Evolutionary conservation across 2,329 filamentous ascomycete genomes (phyloP).

Genomic region (Dactylonectria macrodidyma): DNA sequence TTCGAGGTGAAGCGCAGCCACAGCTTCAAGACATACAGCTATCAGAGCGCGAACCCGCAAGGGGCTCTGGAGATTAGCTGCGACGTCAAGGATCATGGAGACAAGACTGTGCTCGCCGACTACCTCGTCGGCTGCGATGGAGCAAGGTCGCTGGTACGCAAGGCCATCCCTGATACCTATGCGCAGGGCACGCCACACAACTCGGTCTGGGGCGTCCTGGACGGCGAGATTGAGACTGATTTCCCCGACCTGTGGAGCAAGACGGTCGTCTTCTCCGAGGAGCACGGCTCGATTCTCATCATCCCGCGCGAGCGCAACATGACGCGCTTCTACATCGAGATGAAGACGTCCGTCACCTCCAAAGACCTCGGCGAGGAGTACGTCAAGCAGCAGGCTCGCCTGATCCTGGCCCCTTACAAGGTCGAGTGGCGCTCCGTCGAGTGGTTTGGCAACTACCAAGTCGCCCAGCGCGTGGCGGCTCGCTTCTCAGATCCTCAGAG

Average conservation of each 20-base stretch:
- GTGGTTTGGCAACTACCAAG: slow-evolving; percentile 81
- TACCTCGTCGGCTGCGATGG: slow-evolving; percentile 82
- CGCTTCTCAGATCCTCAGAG: slow-evolving; percentile 74
- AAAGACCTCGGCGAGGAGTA: slow-evolving; percentile 70
- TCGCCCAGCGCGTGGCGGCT: slow-evolving; percentile 78
- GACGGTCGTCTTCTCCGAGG: slow-evolving; percentile 76
- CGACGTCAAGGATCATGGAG: slow-evolving; percentile 63
- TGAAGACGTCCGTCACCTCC: slow-evolving; percentile 60
- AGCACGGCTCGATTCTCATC: slow-evolving; percentile 77
- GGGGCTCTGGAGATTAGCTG: slow-evolving; percentile 61
- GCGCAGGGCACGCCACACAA: slow-evolving; percentile 67
- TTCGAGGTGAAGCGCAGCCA: slow-evolving; percentile 74
- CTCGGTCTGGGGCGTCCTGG: slow-evolving; percentile 78
- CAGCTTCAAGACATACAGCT: slow-evolving; percentile 69
- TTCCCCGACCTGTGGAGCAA: slow-evolving; percentile 84
- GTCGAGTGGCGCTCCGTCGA: slow-evolving; percentile 71
- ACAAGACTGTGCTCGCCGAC: slow-evolving; percentile 67
- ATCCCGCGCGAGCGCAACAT: slow-evolving; percentile 80
- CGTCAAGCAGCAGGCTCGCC: slow-evolving; percentile 75
- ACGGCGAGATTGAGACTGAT: slow-evolving; percentile 78
- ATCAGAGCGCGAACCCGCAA: slow-evolving; percentile 49
- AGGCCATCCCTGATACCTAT: slow-evolving; percentile 69
- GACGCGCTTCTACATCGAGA: slow-evolving; percentile 74
- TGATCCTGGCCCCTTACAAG: slow-evolving; percentile 70
- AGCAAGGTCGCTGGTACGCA: slow-evolving; percentile 77